phyloP scores from a whole-genome alignment of 305 asterid species.

The Fraxinus sp. region DNA sequence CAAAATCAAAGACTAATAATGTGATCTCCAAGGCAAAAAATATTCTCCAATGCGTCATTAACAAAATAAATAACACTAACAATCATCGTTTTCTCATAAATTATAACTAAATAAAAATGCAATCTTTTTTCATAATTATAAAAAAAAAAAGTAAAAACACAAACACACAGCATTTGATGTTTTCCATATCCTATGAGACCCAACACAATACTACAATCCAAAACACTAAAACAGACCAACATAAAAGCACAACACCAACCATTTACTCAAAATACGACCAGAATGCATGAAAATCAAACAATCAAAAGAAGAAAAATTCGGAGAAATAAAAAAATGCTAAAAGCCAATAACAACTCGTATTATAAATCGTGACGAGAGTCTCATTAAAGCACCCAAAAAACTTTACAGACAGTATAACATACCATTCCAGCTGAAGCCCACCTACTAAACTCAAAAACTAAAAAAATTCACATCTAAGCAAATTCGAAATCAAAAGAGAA shows the following conservation, averaged over 20 bases:
- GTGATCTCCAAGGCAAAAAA: not conserved
- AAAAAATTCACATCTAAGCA: constrained; percentile 23
- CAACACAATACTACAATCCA: constrained; percentile 25
- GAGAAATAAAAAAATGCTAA: not conserved
- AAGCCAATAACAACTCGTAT: constrained; percentile 32
- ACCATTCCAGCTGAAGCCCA: constrained; percentile 22
- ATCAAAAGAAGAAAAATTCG: not conserved
- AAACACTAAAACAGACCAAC: not conserved
- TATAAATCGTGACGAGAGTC: constrained; percentile 26
- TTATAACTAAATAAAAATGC: constrained; percentile 3
- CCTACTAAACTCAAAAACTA: constrained; percentile 13
- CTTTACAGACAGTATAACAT: constrained; percentile 11
- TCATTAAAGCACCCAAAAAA: constrained; percentile 11
- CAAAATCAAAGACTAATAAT: not conserved
- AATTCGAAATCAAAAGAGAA: constrained; percentile 9
- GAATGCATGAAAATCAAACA: not conserved
- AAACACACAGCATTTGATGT: not conserved
- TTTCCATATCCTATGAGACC: constrained; percentile 17
- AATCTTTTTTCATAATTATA: not conserved
- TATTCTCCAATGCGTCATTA: not conserved
- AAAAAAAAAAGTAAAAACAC: not conserved
- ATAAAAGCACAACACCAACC: not conserved
- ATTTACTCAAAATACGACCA: not conserved
- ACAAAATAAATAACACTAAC: not conserved
- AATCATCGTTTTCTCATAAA: not conserved